phyloP scores from a whole-genome alignment of 208 protist species.

The Leishmania tarentolae region DNA sequence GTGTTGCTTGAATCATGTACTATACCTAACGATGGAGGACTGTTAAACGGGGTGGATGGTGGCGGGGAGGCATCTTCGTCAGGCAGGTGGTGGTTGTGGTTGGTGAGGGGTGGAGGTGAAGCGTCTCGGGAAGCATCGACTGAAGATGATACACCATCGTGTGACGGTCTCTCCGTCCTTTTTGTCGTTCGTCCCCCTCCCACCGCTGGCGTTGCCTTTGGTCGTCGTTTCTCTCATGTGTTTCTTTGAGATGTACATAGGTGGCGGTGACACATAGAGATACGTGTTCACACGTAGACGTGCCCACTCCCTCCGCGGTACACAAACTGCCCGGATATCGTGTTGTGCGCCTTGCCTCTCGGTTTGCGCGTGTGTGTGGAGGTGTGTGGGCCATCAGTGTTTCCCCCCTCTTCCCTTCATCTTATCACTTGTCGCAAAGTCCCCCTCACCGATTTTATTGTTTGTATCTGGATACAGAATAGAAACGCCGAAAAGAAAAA shows the following conservation, averaged over 20 bases:
- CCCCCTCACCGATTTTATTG: not conserved
- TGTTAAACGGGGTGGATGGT: not conserved
- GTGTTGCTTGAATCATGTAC: conserved; percentile 4
- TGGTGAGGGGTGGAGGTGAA: too few relatives aligned
- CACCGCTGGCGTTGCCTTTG: not conserved
- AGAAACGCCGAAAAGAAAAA: not conserved
- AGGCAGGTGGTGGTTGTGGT: not conserved
- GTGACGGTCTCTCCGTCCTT: not conserved
- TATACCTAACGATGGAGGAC: not conserved
- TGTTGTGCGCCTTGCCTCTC: not conserved
- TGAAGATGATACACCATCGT: too few relatives aligned
- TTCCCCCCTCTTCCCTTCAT: not conserved
- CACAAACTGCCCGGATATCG: not conserved
- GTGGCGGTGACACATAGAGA: not conserved
- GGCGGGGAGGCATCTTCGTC: not conserved
- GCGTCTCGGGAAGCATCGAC: not conserved
- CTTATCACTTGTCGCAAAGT: not conserved
- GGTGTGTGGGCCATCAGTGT: not conserved
- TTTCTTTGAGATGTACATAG: not conserved
- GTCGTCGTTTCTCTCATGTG: not conserved
- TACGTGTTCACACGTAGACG: not conserved
- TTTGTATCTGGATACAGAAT: not conserved
- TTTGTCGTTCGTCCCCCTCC: not conserved
- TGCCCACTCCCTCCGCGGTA: not conserved
- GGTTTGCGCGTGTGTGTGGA: not conserved